These are phyloP conservation scores for Paragyromitra xinjiangensis DNA, from an alignment of 495 filamentous ascomycete genomes.

Conservation along the genomic window DNA sequence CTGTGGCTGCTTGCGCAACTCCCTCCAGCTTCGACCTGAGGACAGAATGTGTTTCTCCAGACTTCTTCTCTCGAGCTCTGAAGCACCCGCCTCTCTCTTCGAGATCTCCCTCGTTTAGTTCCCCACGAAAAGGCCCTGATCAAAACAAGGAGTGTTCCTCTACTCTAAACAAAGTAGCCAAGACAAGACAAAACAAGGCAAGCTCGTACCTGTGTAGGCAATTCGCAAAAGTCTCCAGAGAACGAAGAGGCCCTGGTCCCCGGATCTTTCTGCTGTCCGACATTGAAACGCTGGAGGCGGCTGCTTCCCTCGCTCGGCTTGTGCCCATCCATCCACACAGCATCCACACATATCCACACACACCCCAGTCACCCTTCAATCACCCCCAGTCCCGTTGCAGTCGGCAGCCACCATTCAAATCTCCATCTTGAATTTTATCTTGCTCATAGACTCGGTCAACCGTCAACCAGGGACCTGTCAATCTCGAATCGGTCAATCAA, in stretches of 20 bases:
- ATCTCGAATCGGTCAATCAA: conserved; percentile 43
- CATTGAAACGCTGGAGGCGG: conserved; percentile 39
- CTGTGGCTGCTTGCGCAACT: conserved; percentile 33
- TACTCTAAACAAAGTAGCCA: conserved; percentile 30
- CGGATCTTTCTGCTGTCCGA: conserved; percentile 33
- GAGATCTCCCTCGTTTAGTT: conserved; percentile 27
- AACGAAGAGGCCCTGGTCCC: conserved; percentile 25
- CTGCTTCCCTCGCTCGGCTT: conserved; percentile 40
- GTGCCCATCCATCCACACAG: conserved; percentile 24
- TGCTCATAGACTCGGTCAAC: conserved; percentile 38
- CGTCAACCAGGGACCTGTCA: conserved; percentile 46
- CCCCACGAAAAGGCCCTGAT: conserved; percentile 17
- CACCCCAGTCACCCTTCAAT: conserved; percentile 38
- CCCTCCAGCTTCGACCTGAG: conserved; percentile 2
- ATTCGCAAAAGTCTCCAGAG: conserved; percentile 30
- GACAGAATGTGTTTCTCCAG: not conserved
- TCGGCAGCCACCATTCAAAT: conserved; percentile 42
- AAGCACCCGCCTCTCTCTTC: not conserved
- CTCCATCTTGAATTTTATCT: conserved; percentile 47
- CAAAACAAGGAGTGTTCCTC: conserved; percentile 29
- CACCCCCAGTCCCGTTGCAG: conserved; percentile 25
- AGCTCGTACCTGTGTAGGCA: conserved; percentile 5
- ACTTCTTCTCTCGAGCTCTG: not conserved
- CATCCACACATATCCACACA: conserved; percentile 25
- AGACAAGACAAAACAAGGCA: conserved; percentile 26